These are phyloP conservation scores for Colletotrichum lini DNA, from an alignment of 2,329 filamentous ascomycete species.

Conservation along the genomic window DNA sequence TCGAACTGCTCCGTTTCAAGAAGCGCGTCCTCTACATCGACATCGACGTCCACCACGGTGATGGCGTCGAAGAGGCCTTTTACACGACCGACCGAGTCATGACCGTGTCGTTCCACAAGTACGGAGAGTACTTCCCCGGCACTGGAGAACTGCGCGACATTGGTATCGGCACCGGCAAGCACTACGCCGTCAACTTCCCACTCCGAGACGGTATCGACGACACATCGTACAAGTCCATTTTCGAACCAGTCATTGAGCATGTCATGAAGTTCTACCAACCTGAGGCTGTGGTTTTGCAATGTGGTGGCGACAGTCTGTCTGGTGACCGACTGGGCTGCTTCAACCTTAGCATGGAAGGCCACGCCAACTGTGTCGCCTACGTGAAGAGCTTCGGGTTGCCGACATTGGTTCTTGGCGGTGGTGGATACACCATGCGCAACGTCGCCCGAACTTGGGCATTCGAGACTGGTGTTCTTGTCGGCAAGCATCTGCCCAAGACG, in stretches of 20 bases:
- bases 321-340: conserved; percentile 96
- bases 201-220: conserved; percentile 94
- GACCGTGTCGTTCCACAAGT: conserved; percentile 96
- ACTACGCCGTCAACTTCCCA: conserved; percentile 92
- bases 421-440: conserved; percentile 97
- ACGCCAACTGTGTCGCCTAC: conserved; percentile 93
- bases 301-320: conserved; percentile 93
- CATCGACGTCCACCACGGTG: conserved; percentile 94
- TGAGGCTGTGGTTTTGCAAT: conserved; percentile 94
- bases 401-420: conserved; percentile 92
- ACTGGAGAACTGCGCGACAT: conserved; percentile 90
- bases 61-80: conserved; percentile 94
- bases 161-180: conserved; percentile 88
- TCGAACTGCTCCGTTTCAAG: conserved; percentile 91
- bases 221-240: conserved; percentile 89
- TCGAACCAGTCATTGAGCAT: conserved; percentile 88
- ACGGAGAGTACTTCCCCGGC: conserved; percentile 95
- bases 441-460: conserved; percentile 98
- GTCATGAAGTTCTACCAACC: conserved; percentile 92
- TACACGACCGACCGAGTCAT: conserved; percentile 94
- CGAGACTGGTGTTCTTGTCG: conserved; percentile 92
- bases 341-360: conserved; percentile 96
- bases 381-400: conserved; percentile 90
- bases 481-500: conserved; percentile 83
- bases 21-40: conserved; percentile 98